These are phyloP conservation scores for Phytopythium aichiense DNA, from an alignment of 352 stramenopile genomes.

Conservation along the genomic window DNA sequence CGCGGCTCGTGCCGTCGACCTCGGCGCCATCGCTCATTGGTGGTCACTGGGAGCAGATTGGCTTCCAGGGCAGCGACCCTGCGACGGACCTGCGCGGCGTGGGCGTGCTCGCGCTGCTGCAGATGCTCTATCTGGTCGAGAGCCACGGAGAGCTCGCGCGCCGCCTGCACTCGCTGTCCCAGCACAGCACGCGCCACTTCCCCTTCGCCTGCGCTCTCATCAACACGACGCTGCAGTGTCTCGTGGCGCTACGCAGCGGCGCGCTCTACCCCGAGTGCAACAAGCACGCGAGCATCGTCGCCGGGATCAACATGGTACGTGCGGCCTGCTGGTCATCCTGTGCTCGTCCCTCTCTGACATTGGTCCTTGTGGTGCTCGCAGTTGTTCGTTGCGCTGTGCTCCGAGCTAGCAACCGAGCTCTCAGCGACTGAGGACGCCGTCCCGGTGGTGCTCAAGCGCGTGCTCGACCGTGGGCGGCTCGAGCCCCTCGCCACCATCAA, in stretches of 20 bases:
- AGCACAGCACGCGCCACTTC: slow-evolving; percentile 63
- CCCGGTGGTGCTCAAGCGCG: slow-evolving; percentile 52
- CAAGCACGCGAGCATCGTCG: slow-evolving; percentile 47
- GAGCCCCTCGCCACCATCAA: slow-evolving; percentile 40
- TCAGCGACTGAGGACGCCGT: slow-evolving; percentile 40
- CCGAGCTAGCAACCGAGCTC: slow-evolving; percentile 39
- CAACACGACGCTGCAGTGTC: slow-evolving; percentile 68
- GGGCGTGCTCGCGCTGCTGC: slow-evolving; percentile 81
- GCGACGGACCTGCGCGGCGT: slow-evolving; percentile 85
- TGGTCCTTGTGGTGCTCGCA: neutral
- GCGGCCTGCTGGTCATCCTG: neutral
- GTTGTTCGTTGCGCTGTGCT: neutral
- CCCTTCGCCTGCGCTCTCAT: slow-evolving; percentile 71
- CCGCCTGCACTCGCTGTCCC: slow-evolving; percentile 41
- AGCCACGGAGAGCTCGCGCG: slow-evolving; percentile 45
- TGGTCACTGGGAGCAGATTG: slow-evolving; percentile 83
- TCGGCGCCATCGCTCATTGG: slow-evolving; percentile 38
- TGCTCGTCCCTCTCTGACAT: neutral
- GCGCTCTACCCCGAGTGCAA: slow-evolving; percentile 66
- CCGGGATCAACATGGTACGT: slow-evolving; percentile 49
- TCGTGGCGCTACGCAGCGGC: slow-evolving; percentile 63
- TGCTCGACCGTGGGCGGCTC: slow-evolving; percentile 37
- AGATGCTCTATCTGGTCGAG: slow-evolving; percentile 81
- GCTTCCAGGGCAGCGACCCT: slow-evolving; percentile 87
- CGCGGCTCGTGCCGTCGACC: slow-evolving; percentile 32